Base-by-base conservation (phyloP, 31 red algal species). In the Asparagopsis taxiformis region DNA sequence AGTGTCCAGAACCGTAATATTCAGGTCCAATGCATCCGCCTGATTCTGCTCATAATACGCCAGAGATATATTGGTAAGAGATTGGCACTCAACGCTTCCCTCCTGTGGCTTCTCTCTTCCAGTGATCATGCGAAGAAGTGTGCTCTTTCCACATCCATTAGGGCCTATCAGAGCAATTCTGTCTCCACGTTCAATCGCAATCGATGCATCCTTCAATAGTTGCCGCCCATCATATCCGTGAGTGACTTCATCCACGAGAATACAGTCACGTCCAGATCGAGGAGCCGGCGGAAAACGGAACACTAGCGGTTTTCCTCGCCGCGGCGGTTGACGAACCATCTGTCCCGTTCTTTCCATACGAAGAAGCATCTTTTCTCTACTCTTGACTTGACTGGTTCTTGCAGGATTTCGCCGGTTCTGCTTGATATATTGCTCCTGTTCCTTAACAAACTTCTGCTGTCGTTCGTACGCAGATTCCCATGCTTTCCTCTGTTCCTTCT, bases 1-100 rank as follows among this genome's bases (percentile, higher is more conserved):
- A 33, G 91, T 94, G 10, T 94, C 75, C 20, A 95, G 78, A 2
- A 99, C 88, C 1, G 88, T 93, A 5, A 88, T 26, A 28, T 99
- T 74, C 17, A 92, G 44, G 41, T 94, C 74, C 39, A 99, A 76
- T 1, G 85, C 97, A 76, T 99, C 92, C 0, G 97, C 87, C 43
- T 99, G 91, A 58, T 94, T 95, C 72, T 99, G 97, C 53, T 86
- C 88, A 64, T 85, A 99, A 72, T 99, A 99, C 2, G 88, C 97
- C 36, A 90, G 56, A 8, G 59, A 48, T 20, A 87, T 62, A 41
- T 93, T 93, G 34, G 65, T 72, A 9, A 80, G 77, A 63, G 57
- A 58, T 41, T 66, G 22, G 41, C 87, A 90, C 43, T 76, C 52
- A 19, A 94, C 88, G 3, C 51, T 39, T 26, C 96, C 96, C 22